phyloP scores from a whole-genome alignment of 2,329 filamentous ascomycete genomes.

The Fusarium abutilonis region DNA sequence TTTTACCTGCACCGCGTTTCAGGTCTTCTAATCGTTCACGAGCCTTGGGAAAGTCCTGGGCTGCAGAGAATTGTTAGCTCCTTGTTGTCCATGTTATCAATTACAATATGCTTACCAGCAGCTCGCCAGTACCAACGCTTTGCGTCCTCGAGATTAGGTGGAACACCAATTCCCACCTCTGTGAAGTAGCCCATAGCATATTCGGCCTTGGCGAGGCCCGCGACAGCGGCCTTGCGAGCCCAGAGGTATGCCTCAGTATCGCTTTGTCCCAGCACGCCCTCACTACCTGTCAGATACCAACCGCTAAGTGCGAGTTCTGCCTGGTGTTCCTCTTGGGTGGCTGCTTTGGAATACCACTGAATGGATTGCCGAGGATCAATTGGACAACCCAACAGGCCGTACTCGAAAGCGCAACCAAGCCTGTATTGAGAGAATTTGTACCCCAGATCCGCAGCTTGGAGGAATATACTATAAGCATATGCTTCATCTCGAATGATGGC shows the following conservation, averaged over 20 bases:
- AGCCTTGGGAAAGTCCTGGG: conserved; percentile 94
- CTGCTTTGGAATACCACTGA: conserved; percentile 91
- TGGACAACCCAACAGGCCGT: conserved; percentile 82
- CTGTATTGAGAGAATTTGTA: conserved; percentile 97
- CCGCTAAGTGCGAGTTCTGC: conserved; percentile 84
- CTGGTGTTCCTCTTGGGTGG: conserved; percentile 93
- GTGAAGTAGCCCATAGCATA: conserved; percentile 98
- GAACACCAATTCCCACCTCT: conserved; percentile 90
- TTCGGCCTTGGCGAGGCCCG: conserved; percentile 90
- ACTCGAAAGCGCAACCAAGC: conserved; percentile 88
- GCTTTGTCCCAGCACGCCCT: conserved; percentile 87
- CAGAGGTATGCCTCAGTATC: conserved; percentile 97
- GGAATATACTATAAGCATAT: conserved; percentile 84
- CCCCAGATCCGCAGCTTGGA: conserved; percentile 84
- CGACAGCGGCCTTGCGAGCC: conserved; percentile 91
- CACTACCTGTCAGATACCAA: conserved; percentile 95
- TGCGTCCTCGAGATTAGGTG: conserved; percentile 89
- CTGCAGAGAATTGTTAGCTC: conserved; percentile 59
- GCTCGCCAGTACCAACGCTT: conserved; percentile 98
- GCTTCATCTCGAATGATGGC: conserved; percentile 81
- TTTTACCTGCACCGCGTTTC: conserved; percentile 76
- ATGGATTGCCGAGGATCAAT: conserved; percentile 88
- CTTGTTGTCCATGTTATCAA: neutral
- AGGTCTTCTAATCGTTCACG: conserved; percentile 92
- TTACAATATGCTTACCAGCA: conserved; percentile 75